Evolutionary conservation across 129 eudicot species (phyloP), one percentile per base, ranked within the genome.

Genomic region (Sambucus nigra): DNA sequence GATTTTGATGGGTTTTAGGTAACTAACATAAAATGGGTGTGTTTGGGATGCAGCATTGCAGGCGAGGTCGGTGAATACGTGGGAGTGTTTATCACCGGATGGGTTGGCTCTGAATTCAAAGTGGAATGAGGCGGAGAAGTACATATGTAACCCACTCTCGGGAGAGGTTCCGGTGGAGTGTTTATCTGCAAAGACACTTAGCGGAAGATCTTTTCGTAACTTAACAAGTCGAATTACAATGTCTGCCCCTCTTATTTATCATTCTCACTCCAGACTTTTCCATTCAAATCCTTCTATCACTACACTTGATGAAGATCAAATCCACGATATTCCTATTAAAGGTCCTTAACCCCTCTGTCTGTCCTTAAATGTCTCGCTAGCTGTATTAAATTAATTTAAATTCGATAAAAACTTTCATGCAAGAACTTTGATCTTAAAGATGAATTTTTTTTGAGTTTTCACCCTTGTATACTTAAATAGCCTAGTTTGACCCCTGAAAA

Each of bases 141-240:
- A 91, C 25, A 91, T 91, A 60, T 82, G 89, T 63, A 91, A 91
- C 47, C 99, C 99, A 1, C 46, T 79, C 1, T 91, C 99, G 2
- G 99, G 99, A 27, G 84, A 91, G 75, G 95, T 91, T 38, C 99
- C 99, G 0, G 40, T 86, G 78, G 95, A 91, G 63, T 91, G 99
- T 70, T 72, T 91, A 47, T 86, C 95, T 13, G 75, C 99, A 17
- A 91, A 86, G 63, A 74, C 95, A 29, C 74, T 91, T 6, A 82
- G 76, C 33, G 86, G 74, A 25, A 74, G 89, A 64, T 85, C 98
- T 4, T 91, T 85, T 39, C 58, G 84, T 28, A 73, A 71, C 65
- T 38, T 76, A 41, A 70, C 88, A 10, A 71, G 67, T 47, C 69
- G 86, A 56, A 76, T 84, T 35, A 84, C 95, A 9, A 85, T 89